Evolutionary conservation across 129 eudicot genomes (phyloP).

Genomic region (Calendula officinalis): DNA sequence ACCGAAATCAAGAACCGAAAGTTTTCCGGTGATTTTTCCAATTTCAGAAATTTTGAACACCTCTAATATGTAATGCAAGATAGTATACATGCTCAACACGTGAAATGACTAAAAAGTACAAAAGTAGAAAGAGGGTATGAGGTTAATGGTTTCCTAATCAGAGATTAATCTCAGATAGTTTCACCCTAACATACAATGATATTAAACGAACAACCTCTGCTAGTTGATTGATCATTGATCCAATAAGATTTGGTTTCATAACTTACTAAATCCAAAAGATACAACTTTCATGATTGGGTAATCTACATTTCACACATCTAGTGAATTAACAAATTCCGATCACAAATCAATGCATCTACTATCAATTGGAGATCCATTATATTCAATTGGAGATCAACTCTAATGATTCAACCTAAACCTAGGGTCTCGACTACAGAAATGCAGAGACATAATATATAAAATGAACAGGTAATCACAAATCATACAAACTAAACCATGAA

Average conservation of each 20-base stretch:
- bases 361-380: neutral
- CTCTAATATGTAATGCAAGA: neutral
- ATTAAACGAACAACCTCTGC: constrained; percentile 4
- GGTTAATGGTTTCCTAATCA: constrained; percentile 4
- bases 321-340: neutral
- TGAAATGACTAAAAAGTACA: neutral
- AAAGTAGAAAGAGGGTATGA: neutral
- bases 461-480: constrained; percentile 1
- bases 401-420: neutral
- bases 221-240: neutral
- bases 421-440: neutral
- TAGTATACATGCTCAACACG: neutral
- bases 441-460: neutral
- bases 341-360: neutral
- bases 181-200: neutral
- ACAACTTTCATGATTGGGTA: neutral
- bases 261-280: constrained; percentile 2
- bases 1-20: neutral
- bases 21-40: neutral
- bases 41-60: neutral
- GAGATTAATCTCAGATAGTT: neutral
- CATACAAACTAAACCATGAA: constrained; percentile 15
- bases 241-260: neutral
- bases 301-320: neutral
- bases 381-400: constrained; percentile 10